Base-by-base conservation (phyloP, 495 filamentous ascomycete genomes). In the Chaetomium fimeti region DNA sequence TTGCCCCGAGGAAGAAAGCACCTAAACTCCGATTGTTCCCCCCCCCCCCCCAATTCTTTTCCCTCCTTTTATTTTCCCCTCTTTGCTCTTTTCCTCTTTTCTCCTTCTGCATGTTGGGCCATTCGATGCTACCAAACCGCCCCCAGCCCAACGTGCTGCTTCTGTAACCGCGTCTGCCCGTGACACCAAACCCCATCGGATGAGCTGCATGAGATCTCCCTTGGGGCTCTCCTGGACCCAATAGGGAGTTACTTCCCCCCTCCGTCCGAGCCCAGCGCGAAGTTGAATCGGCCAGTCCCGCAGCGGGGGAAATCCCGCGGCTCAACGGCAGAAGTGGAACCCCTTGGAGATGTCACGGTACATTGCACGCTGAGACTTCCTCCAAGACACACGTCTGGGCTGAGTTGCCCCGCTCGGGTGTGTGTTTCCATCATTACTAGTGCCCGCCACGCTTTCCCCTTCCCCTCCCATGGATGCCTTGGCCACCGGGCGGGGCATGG, bases 301-400 rank as follows among this genome's bases (percentile, higher is more conserved):
- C 25, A 27, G 48, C 15, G 32, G 32, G 32, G 43, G 43, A 11
- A 9, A 11, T 49, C 45, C 15, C 5, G 40, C 2, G 20, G 3
- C 22, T 67, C 42, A 73, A 6, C 57, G 52, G 0, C 68, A 67
- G 49, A 79, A 79, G 52, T 78, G 66, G 43, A 67, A 77, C 15
- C 75, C 77, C 7, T 64, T 36, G 2, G 65, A 57, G 18, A 79
- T 76, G 15, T 69, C 62, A 22, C 28, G 56, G 54, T 77, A 76
- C 71, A 71, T 69, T 9, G 77, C 73, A 8, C 36, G 60, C 28
- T 75, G 71, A 22, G 64, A 42, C 54, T 54, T 69, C 16, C 49
- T 67, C 77, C 76, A 78, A 5, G 40, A 6, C 16, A 15, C 12
- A 0, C 4, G 24, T 11, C 45, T 43, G 12, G 32, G 32, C 32